Evolutionary conservation across 257 asterid genomes (phyloP).

Genomic region (Leptodermis oblonga): DNA sequence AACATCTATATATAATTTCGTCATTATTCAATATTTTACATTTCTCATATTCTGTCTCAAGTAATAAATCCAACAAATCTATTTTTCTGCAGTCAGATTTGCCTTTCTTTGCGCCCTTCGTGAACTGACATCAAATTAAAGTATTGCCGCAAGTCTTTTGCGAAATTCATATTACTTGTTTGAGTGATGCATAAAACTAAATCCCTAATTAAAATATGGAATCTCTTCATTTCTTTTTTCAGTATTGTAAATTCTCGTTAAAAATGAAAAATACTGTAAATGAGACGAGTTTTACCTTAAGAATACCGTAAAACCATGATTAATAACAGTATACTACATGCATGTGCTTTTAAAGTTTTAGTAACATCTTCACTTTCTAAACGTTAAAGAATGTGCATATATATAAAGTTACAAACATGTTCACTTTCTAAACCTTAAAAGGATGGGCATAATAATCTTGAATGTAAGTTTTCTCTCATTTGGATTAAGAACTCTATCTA

Average conservation of each 20-base stretch:
- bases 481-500: constrained; percentile 64
- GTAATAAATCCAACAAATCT: constrained; percentile 83
- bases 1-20: constrained; percentile 76
- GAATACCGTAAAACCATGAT: constrained; percentile 74
- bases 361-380: constrained; percentile 56
- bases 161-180: constrained; percentile 26
- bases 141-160: constrained; percentile 52
- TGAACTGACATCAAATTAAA: constrained; percentile 49
- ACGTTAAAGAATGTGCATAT: constrained; percentile 77
- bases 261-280: neutral
- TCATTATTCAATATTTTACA: constrained; percentile 65
- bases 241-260: neutral
- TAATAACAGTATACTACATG: constrained; percentile 61
- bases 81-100: constrained; percentile 21
- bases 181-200: neutral
- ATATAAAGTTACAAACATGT: no score
- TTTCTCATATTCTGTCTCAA: constrained; percentile 61
- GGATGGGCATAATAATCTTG: constrained; percentile 64
- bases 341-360: constrained; percentile 76
- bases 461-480: constrained; percentile 76
- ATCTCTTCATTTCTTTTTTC: neutral
- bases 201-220: neutral
- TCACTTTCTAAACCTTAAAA: no score
- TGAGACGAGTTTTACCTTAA: constrained; percentile 47
- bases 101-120: constrained; percentile 42